Base-by-base conservation (phyloP, 2,329 filamentous ascomycete genomes). In the Fusarium citri region DNA sequence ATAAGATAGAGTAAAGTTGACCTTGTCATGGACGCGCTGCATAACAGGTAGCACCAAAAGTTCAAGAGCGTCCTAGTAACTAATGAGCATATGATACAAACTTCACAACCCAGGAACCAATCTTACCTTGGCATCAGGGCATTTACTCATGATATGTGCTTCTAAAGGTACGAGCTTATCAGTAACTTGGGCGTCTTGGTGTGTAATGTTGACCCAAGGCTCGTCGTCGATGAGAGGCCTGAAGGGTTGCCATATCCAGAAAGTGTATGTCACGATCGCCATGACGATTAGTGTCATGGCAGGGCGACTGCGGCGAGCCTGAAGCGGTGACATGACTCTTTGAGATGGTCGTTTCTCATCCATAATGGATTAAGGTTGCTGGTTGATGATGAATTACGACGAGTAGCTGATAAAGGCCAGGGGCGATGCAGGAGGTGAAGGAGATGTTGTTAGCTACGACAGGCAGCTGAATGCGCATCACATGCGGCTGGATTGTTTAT, bases 61-160 rank as follows among this genome's bases (percentile, higher is more conserved):
- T 66, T 89, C 88, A 22, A 99, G 84, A 76, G 95, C 98, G 77
- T 93, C 91, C 84, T 87, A 64, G 16, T 18, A 49, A 26, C n/a
- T 30, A 25, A 58, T 75, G 45, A 74, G 55, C 18, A 55, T 15
- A 45, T 31, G 59, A 20, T 28, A 30, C 14, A 37, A 30, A 37
- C 14, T 10, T 42, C 28, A 43, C 18, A 18, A 41, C 11, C 31
- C 6, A 42, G 40, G 14, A n/a, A 47, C 6, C 31, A 41, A 28
- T 65, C 6, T 81, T 14, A 88, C 86, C 79, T 86, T 87, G 4
- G 96, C 94, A 80, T 99, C 96, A 0, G 95, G 94, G 76, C 96
- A 99, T 85, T 98, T 98, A 82, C 90, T 93, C 91, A 98, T 99
- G 74, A 98, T 96, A 79, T 98, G 95, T 59, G 94, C 93, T 79